phyloP scores from a whole-genome alignment of 176 grass and related monocot genomes.

The Zoysia japonica region DNA sequence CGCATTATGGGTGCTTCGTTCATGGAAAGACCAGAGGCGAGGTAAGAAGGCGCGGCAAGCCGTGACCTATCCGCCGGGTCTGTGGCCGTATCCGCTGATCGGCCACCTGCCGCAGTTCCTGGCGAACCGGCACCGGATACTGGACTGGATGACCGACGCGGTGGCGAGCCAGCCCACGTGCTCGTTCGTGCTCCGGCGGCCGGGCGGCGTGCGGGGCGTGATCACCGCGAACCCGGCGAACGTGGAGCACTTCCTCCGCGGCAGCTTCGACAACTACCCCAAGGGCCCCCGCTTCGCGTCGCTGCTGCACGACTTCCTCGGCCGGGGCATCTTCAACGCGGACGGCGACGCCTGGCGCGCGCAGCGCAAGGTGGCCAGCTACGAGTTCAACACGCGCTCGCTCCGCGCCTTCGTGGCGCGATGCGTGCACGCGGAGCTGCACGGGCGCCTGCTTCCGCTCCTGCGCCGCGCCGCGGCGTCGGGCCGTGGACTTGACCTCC shows the following conservation, averaged over 20 bases:
- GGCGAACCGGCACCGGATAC: slow-evolving; percentile 54
- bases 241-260: slow-evolving; percentile 54
- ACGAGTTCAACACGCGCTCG: slow-evolving; percentile 73
- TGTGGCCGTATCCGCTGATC: slow-evolving; percentile 59
- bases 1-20: slow-evolving; percentile 19
- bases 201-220: slow-evolving; percentile 50
- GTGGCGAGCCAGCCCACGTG: slow-evolving; percentile 39
- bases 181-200: slow-evolving; percentile 53
- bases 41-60: background rate
- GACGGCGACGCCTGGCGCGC: slow-evolving; percentile 59
- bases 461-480: slow-evolving; percentile 26
- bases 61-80: background rate
- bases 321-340: slow-evolving; percentile 66
- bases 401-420: slow-evolving; percentile 60
- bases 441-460: slow-evolving; percentile 55
- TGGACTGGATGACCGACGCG: slow-evolving; percentile 56
- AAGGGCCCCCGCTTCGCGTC: slow-evolving; percentile 47
- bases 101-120: slow-evolving; percentile 69
- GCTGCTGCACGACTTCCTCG: slow-evolving; percentile 63
- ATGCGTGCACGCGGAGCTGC: slow-evolving; percentile 64
- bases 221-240: slow-evolving; percentile 56
- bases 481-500: slow-evolving; percentile 37
- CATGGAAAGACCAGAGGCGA: background rate
- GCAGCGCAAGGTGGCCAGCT: slow-evolving; percentile 74
- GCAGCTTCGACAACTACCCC: slow-evolving; percentile 56